Base-by-base conservation (phyloP, 345 rosid genomes). In the Ceriops decandra region DNA sequence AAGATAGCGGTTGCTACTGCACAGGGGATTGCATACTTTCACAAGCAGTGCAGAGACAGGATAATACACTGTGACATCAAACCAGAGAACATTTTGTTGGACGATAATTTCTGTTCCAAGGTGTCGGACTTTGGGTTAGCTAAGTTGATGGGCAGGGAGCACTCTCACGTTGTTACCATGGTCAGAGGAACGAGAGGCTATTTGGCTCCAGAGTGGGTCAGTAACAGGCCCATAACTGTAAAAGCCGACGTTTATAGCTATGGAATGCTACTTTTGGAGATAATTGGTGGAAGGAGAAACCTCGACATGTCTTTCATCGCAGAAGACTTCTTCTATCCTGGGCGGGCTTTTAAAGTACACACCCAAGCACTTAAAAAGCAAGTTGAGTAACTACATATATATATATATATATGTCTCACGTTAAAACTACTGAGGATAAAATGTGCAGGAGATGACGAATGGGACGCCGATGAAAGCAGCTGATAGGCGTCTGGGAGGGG, bases 341-440 rank as follows among this genome's bases (percentile, higher is more conserved):
- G 97, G 57, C 86, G 89, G 93, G 96, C 97, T 20, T 90, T 73
- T 24, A 93, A 93, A 90, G 96, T 90, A 75, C 9, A 75, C 9
- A 10, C 6, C 24, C 26, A 7, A 53, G 13, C 22, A n/a, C 27
- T 53, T 11, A 7, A n/a, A n/a, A 7, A 53, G 15, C 26, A 11
- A 15, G 36, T 19, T 38, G 17, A 16, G 20, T 5, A 10, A 38
- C 16, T 2, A 0, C 8, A 2, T 0, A 8, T 2, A 28, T 3
- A 28, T 28, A 28, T 28, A 28, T 0, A 8, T 2, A 2, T 3
- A 0, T 24, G 26, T 24, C 57, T 8, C 26, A 22, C 13, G 13
- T 21, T 53, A 5, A 7, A 7, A n/a, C 20, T 21, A 53, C 22
- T n/a, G 21, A 6, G 7, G 26, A 53, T 53, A 5, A 53, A 4